Base-by-base conservation (phyloP, 176 grass and related monocot species). In the Phoenix roebelenii region DNA sequence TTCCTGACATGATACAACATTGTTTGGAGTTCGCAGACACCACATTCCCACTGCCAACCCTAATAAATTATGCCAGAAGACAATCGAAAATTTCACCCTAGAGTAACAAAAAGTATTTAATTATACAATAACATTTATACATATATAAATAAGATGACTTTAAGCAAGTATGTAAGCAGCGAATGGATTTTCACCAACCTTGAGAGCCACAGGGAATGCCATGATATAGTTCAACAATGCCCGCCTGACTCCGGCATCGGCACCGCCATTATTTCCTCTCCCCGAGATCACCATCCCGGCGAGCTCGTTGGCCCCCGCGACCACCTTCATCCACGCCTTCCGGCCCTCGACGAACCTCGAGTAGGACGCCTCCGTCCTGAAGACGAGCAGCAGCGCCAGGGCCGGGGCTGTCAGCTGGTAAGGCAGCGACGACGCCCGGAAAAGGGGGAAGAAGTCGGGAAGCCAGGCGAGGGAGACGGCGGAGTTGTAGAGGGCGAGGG, bases 301-400 rank as follows among this genome's bases (percentile, higher is more conserved):
- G 3, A 97, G 93, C 54, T 97, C 93, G 0, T 66, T 76, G 0
- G 93, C 78, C 1, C 58, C 78, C 1, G 78, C 74, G 28, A 97
- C 62, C 10, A 97, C 76, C 72, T 77, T 79, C 87, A 83, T 76
- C 93, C 93, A 97, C 0, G 79, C 83, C 76, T 88, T 91, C 16
- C 87, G 80, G 3, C 84, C 93, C 72, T 97, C 93, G 20, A 85
- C 75, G 52, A 88, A 91, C 19, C 93, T 70, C 15, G 87, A 80
- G 73, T 97, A 97, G 70, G 93, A 91, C 0, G 93, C 93, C 84
- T 97, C 93, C 2, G 93, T 97, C 68, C 93, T 74, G 74, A 97
- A 97, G 55, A 97, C 93, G 17, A 97, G 81, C 69, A 97, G 74
- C 48, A 97, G 81, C 3, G 93, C 93, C 57, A 97, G 81, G 3